Evolutionary conservation across 805 yeast genomes (phyloP).

Genomic region (Starmerella cellae): DNA sequence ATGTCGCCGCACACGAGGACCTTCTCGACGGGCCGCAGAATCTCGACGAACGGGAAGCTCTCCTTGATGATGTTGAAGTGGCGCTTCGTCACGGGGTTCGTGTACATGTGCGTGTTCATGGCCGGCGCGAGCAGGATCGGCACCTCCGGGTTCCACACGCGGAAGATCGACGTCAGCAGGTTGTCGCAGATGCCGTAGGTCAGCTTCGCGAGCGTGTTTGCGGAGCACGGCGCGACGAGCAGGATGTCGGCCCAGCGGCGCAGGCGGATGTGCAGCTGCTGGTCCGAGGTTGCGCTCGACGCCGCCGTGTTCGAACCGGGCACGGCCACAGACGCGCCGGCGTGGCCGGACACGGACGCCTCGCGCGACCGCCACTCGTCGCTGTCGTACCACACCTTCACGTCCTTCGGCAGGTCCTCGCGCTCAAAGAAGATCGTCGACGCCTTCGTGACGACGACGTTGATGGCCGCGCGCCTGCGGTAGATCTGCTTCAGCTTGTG

Average conservation of each 20-base stretch:
- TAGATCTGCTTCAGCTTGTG: conserved; percentile 73
- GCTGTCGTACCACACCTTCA: conserved; percentile 78
- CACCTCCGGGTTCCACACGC: conserved; percentile 93
- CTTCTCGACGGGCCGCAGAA: conserved; percentile 88
- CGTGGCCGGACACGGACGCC: neutral
- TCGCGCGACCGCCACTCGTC: conserved; percentile 90
- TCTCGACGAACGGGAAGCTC: conserved; percentile 86
- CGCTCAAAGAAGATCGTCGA: conserved; percentile 27
- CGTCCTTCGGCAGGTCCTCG: conserved; percentile 35
- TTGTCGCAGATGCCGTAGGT: conserved; percentile 88
- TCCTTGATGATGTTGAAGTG: conserved; percentile 62
- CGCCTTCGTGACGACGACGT: conserved; percentile 56
- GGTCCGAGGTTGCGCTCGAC: conserved; percentile 46
- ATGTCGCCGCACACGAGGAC: conserved; percentile 91
- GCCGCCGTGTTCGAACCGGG: neutral
- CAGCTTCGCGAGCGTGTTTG: conserved; percentile 80
- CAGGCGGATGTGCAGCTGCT: conserved; percentile 80
- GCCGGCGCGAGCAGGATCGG: conserved; percentile 90
- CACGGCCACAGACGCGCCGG: neutral
- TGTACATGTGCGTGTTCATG: conserved; percentile 88
- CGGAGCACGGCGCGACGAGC: conserved; percentile 84
- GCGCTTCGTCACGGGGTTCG: conserved; percentile 73
- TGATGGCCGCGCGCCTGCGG: conserved; percentile 61
- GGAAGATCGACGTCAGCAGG: conserved; percentile 68
- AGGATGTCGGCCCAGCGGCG: conserved; percentile 95